Evolutionary conservation across 768 basidiomycete genomes (phyloP).

Genomic region (Cystofilobasidium macerans): DNA sequence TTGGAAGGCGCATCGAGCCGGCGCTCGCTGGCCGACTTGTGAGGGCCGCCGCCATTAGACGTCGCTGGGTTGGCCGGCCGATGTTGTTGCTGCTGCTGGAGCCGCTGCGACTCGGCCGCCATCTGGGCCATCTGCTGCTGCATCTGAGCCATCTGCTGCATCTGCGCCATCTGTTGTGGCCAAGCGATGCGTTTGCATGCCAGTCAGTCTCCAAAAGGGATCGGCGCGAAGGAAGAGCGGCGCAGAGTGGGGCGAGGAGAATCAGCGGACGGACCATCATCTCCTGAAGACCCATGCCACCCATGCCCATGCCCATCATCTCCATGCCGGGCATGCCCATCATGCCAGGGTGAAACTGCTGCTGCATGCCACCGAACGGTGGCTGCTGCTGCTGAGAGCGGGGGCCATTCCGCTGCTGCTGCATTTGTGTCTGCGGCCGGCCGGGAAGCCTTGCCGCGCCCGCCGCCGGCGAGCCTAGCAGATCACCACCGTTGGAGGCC

Average conservation of each 20-base stretch:
- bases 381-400: conserved; percentile 38
- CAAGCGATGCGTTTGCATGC: too few species aligned
- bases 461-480: conserved; percentile 27
- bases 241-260: not conserved
- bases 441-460: not conserved
- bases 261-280: conserved; percentile 71
- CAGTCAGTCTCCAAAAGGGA: too few species aligned
- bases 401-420: too few species aligned
- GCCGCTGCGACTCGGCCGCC: conserved; percentile 30
- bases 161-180: conserved; percentile 61
- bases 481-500: conserved; percentile 26
- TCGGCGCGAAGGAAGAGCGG: not conserved
- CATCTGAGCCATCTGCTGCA: conserved; percentile 55
- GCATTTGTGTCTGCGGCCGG: not conserved
- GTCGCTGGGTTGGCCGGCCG: not conserved
- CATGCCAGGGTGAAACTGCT: too few species aligned
- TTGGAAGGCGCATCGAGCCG: not conserved
- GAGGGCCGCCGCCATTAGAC: not conserved
- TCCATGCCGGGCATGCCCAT: conserved; percentile 30
- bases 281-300: conserved; percentile 50
- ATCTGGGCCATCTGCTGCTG: conserved; percentile 34
- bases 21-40: not conserved
- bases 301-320: conserved; percentile 51
- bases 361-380: conserved; percentile 23
- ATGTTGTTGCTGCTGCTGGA: conserved; percentile 14